Base-by-base conservation (phyloP, 2,329 filamentous ascomycete species). In the Alternaria gaisen region DNA sequence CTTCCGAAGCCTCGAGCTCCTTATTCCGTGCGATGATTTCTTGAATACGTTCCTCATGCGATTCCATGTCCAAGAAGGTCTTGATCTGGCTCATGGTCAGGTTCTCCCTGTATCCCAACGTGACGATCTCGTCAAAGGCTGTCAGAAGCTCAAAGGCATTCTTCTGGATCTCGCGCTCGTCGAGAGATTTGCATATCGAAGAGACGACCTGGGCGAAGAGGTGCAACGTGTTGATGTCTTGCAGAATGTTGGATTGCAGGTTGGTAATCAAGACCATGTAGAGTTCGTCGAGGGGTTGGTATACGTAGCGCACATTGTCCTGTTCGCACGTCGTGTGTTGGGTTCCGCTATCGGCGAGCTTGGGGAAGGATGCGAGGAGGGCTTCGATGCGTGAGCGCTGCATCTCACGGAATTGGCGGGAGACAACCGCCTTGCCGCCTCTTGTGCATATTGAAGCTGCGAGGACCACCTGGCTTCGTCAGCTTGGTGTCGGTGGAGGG, bases 261-360 rank as follows among this genome's bases (percentile, higher is more conserved):
- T 99, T 99, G 80, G 96, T 99, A 82, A 99, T 98, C 76, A 99
- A 89, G 69, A 99, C 94, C 88, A 99, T 98, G 87, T 99, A 99
- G 67, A 99, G 90, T 84, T 99, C 96, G 83, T 99, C 96, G 67
- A 99, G 87, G 62, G 95, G 96, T 80, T 99, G 95, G 85, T 99
- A 99, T 60, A 99, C 95, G 79, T 97, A 99, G 83, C 95, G 94
- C 76, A 99, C 95, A 84, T 97, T 98, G 84, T 99, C 96, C 82
- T 98, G 94, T 82, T 99, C 95, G 74, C 98, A 94, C 6, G 92
- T 99, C 28, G 95, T 99, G 81, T 99, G 95, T 82, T 99, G 95
- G 53, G 93, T 97, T 63, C 94, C 92, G 65, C 92, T 93, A 80
- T 97, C 94, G 75, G 95, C 94, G 60, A 98, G 91, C 83, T 99